Conservation (phyloP, 768 basidiomycete species). For the Panaeolus cyanescens region DNA sequence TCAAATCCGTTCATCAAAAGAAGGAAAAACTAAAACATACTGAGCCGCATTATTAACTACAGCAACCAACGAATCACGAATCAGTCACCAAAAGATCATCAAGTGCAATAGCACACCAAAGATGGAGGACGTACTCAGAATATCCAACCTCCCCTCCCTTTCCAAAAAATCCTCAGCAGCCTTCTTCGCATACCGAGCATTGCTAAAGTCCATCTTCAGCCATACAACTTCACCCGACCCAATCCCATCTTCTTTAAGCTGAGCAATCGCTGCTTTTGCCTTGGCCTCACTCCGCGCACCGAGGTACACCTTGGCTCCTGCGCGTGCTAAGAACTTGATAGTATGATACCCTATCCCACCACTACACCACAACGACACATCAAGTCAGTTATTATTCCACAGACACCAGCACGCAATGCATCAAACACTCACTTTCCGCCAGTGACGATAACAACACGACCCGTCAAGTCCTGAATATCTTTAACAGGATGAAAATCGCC, state of each 20-base stretch:
- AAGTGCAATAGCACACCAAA: not conserved
- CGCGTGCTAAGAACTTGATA: conserved; percentile 27
- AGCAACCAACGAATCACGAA: not conserved
- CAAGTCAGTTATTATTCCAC: conserved; percentile 28
- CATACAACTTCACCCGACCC: conserved; percentile 39
- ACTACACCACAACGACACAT: conserved; percentile 10
- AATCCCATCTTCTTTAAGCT: conserved; percentile 23
- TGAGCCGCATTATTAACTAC: conserved; percentile 28
- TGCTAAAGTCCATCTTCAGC: conserved; percentile 45
- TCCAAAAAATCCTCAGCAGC: conserved; percentile 43
- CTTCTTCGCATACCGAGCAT: conserved; percentile 23
- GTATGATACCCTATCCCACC: conserved; percentile 45
- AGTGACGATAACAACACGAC: conserved; percentile 57
- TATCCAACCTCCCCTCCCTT: conserved; percentile 38
- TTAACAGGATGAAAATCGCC: conserved; percentile 26
- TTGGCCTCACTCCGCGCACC: conserved; percentile 22
- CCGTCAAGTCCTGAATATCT: conserved; percentile 46
- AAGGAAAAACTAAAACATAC: conserved; percentile 5
- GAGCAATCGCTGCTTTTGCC: conserved; percentile 22
- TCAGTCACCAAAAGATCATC: not conserved
- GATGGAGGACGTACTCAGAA: conserved; percentile 11
- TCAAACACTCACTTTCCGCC: conserved; percentile 52
- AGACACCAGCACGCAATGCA: not conserved
- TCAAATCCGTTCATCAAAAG: too few species aligned
- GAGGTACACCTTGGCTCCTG: conserved; percentile 28